A percentile compares a stretch with the other conserved stretches of the same genome.
These are phyloP conservation scores for Fistulifera pelliculosa DNA, from an alignment of 108 stramenopile genomes.

Conservation along the genomic window DNA sequence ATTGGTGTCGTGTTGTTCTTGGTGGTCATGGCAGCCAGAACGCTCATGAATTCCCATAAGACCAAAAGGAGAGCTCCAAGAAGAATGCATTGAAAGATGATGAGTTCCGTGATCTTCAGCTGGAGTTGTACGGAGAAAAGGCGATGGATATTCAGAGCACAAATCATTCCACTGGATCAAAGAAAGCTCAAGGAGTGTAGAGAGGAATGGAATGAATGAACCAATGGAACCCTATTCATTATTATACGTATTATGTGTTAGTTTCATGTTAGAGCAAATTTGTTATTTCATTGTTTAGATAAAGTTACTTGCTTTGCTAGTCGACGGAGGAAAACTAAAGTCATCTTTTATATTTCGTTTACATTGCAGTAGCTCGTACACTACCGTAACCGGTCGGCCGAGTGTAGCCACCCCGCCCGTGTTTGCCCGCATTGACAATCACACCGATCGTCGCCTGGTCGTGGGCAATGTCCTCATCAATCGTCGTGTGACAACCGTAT, in stretches of 20 bases:
- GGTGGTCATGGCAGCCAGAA: background rate
- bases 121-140: conserved; percentile 13
- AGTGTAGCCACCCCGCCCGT: conserved; percentile 48
- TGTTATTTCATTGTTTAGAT: no score
- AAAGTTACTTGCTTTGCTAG: no score
- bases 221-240: no score
- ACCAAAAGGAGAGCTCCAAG: background rate
- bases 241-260: no score
- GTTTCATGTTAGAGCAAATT: no score
- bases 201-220: no score
- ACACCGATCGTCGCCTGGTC: conserved; percentile 8
- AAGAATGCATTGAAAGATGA: conserved; percentile 3
- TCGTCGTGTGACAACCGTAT: conserved; percentile 75
- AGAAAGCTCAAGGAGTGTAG: no score
- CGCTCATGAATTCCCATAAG: background rate
- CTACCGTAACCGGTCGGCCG: conserved; percentile 17
- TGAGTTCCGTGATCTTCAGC: conserved; percentile 12
- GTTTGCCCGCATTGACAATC: conserved; percentile 59
- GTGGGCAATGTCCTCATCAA: conserved; percentile 33
- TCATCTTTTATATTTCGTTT: no score
- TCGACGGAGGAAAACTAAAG: no score
- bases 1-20: conserved; percentile 31
- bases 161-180: no score
- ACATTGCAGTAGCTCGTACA: no score
- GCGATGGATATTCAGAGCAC: no score